Evolutionary conservation across 1,139 yeast species (phyloP), one percentile per base, ranked within the genome.

Genomic region (Ogataea hybrid): DNA sequence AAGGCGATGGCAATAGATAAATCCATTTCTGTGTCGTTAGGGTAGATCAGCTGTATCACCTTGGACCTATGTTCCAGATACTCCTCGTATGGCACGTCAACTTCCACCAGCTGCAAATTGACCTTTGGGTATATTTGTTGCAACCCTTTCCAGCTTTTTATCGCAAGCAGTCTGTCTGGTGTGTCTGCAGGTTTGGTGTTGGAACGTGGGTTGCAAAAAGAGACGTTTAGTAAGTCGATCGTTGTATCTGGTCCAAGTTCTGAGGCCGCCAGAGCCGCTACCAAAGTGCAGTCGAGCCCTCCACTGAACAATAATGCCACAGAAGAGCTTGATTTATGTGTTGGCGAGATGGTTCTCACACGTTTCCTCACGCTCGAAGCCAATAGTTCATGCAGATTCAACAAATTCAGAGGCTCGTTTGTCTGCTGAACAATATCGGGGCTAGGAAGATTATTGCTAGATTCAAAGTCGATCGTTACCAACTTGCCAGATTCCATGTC

Each of bases 21-120:
- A 61, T 92, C 99, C 97, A 92, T 94, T 49, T 89, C 97, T 0
- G 97, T 89, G 41, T 78, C 74, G 47, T 82, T 78, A 0, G 99
- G 98, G 56, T 70, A 81, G 75, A 92, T 92, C 32, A 90, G 65
- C 22, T 73, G 67, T 36, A 71, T 64, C 0, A 90, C 95, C 2
- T 68, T 63, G 1, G 69, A 62, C 41, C 73, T 74, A 37, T 77
- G 77, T 2, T 60, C 44, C 10, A 77, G 54, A 68, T 89, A 87
- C 39, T 77, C 81, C 5, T 72, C 74, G 55, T 84, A 90, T 2
- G 84, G 68, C 2, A 92, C 84, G 57, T 92, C 75, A 4, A 87
- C 71, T 55, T 88, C 89, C 3, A 85, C 67, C 48, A 79, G 69
- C 45, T 73, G 74, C 44, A 78, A 75, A 5, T 49, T 46, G 1